A percentile compares a stretch with the other conserved stretches of the same genome.
Conservation (phyloP, 306 rosid species). For the Urtica urens region DNA sequence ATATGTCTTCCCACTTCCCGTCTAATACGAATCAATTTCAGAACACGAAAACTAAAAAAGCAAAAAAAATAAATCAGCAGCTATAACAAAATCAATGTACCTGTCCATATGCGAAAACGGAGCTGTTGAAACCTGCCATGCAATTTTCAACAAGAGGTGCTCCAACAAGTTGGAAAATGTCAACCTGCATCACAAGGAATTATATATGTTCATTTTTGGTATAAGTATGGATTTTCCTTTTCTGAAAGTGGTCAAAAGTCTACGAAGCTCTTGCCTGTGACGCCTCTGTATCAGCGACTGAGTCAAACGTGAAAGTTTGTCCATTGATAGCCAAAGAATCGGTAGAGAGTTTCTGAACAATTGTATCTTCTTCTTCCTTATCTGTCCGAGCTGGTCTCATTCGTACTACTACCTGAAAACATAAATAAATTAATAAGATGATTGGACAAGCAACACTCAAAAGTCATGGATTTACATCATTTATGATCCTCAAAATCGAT, state of each 20-base stretch:
- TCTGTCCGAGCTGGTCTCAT: conserved; percentile 62
- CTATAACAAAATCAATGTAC: conserved; percentile 34
- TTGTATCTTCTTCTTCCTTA: conserved; percentile 64
- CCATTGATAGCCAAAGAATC: conserved; percentile 70
- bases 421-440: background rate
- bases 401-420: conserved; percentile 66
- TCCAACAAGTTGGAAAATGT: conserved; percentile 86
- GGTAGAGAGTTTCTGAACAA: conserved; percentile 61
- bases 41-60: conserved; percentile 3
- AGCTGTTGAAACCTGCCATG: conserved; percentile 95
- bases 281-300: conserved; percentile 68
- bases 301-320: conserved; percentile 83
- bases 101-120: conserved; percentile 98
- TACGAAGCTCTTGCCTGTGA: conserved; percentile 57
- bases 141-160: conserved; percentile 87
- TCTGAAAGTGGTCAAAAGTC: conserved; percentile 8
- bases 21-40: conserved; percentile 29
- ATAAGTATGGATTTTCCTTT: conserved; percentile 4
- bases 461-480: background rate
- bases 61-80: background rate
- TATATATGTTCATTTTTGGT: conserved; percentile 2
- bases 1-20: conserved; percentile 97
- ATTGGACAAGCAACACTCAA: background rate
- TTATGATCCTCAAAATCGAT: background rate
- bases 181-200: conserved; percentile 44